Base-by-base conservation (phyloP, 371 early-diverging fungal species). In the Conidiobolus incongruus region DNA sequence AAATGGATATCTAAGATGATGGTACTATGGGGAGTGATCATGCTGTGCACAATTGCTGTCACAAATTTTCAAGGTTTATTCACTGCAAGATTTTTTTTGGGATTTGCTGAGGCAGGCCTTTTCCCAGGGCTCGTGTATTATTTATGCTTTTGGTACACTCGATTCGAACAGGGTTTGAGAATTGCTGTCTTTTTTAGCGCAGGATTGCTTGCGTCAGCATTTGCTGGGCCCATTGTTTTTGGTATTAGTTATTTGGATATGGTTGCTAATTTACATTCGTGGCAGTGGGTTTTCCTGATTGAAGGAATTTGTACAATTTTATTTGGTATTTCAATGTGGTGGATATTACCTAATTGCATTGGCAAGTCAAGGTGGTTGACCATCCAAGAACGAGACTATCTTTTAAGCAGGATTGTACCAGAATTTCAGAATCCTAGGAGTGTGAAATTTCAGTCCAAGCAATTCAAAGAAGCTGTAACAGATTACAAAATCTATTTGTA, bases 81-180 rank as follows among this genome's bases (percentile, higher is more conserved):
- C 16, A 64, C 62, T 22, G 54, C 68, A 16, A 69, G 81, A 21
- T 61, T 76, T 48, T 62, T 71, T 22, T 63, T 81, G 19, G 81
- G 81, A 16, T n/a, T 47, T 2, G 35, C 47, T 12, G 47, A 47
- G 26, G 46, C 46, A 12, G 46, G 46, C n/a, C n/a, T n/a, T n/a
- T n/a, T n/a, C n/a, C 83, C 82, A 7, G 82, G 79, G 16, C 69
- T 75, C 22, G 61, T 78, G 7, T 77, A 63, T 39, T 66, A 75
- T 50, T 59, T 82, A 26, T 74, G 81, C 19, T 64, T 66, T 38
- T 87, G 83, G 74, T 87, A 85, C 47, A 66, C 67, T n/a, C 63
- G 70, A 11, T 46, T 56, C n/a, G 85, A 86, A 55, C 70, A 70
- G 50, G 75, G 80, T 10, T 58, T 65, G 40, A 70, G 85, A 28